Evolutionary conservation across 2,329 filamentous ascomycete species (phyloP).

Genomic region (Aspergillus uvarum): DNA sequence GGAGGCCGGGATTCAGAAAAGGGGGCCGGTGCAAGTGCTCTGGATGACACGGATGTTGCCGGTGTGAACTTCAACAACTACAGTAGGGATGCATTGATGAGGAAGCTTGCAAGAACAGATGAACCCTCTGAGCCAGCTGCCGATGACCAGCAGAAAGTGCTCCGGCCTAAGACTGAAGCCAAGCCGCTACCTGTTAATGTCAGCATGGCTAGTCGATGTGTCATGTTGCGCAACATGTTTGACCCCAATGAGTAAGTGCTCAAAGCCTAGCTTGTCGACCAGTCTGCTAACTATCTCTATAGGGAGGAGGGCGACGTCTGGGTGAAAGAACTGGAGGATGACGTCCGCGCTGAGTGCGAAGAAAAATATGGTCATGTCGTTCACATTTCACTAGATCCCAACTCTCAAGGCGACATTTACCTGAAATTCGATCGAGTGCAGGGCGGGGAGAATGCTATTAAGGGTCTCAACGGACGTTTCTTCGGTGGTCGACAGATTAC

Average conservation of each 20-base stretch:
- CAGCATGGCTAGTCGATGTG: slow-evolving; percentile 89
- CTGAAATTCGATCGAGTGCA: slow-evolving; percentile 96
- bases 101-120: slow-evolving; percentile 94
- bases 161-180: slow-evolving; percentile 75
- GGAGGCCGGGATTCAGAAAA: slow-evolving; percentile 88
- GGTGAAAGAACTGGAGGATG: slow-evolving; percentile 91
- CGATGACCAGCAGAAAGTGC: slow-evolving; percentile 68
- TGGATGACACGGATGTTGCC: slow-evolving; percentile 96
- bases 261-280: background rate
- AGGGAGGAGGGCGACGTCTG: slow-evolving; percentile 85
- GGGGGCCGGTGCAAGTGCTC: slow-evolving; percentile 80
- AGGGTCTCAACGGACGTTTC: slow-evolving; percentile 93
- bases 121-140: slow-evolving; percentile 63
- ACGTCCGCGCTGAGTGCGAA: slow-evolving; percentile 90
- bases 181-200: slow-evolving; percentile 81
- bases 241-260: slow-evolving; percentile 79
- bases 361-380: slow-evolving; percentile 95
- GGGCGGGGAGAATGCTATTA: slow-evolving; percentile 95
- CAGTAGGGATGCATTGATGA: slow-evolving; percentile 97
- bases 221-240: slow-evolving; percentile 95
- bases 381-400: slow-evolving; percentile 91
- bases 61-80: slow-evolving; percentile 99
- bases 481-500: slow-evolving; percentile 93
- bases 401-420: slow-evolving; percentile 94
- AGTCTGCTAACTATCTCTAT: slow-evolving; percentile 35